Base-by-base conservation (phyloP, 768 basidiomycete species). In the Pulveroboletus ravenelii region DNA sequence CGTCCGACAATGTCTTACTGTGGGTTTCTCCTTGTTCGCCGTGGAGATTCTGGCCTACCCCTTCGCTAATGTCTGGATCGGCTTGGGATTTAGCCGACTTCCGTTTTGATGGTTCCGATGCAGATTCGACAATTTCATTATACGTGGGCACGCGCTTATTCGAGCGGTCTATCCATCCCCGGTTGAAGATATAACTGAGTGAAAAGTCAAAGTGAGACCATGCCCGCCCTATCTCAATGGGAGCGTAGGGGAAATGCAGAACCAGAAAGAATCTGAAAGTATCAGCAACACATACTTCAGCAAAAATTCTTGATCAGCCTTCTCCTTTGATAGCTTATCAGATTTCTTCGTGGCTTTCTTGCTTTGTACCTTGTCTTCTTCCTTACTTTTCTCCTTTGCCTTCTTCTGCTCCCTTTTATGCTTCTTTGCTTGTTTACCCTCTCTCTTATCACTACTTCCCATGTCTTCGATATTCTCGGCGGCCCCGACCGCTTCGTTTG, bases 141-240 rank as follows among this genome's bases (percentile, higher is more conserved):
- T 94, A 93, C 0, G 93, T 94, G 1, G 94, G 95, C 3, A 93
- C 72, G 48, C 82, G 85, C 13, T 79, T 75, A 18, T 78, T 71
- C 2, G 84, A 75, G 43, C 78, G 81, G 68, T 98, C 96, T 42
- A 99, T 84, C 96, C 96, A 99, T 1, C 95, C 96, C 27, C 96
- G 90, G 66, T 95, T 94, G 18, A 97, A 75, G 56, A 99, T 96
- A 67, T 96, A 99, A 68, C 94, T 97, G 60, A 5, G 8, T 1
- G 35, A 46, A 47, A 31, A 3, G 44, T 55, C 43, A 56, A 18
- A 40, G 45, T 10, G 40, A 47, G 29, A 31, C 9, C 38, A 15
- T 32, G 43, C 43, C 14, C 10, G 25, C 31, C 30, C 27, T 23
- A 50, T 18, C 36, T 17, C 17, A 45, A 49, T 39, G 6, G 47